These are phyloP conservation scores for Leccinum subfulvum DNA, from an alignment of 1,284 basidiomycete species.

Conservation along the genomic window DNA sequence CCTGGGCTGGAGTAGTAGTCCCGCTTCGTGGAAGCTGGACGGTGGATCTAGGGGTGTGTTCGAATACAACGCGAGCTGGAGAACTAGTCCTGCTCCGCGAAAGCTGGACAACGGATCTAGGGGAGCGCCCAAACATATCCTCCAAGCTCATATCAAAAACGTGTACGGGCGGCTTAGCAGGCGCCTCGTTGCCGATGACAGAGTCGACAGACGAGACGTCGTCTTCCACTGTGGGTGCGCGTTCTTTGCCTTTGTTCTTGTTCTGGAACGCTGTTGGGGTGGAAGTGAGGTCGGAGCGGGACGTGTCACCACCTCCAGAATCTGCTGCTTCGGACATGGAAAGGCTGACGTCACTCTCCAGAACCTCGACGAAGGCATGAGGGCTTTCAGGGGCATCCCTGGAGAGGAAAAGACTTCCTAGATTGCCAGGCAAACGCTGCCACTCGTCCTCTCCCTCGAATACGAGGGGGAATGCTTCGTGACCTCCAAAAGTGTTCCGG, in stretches of 20 bases:
- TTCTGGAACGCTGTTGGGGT: conserved; percentile 17
- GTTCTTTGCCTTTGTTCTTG: conserved; percentile 56
- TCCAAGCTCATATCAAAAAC: conserved; percentile 44
- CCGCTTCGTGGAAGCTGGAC: conserved; percentile 17
- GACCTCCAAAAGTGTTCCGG: conserved; percentile 57
- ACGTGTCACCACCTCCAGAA: conserved; percentile 11
- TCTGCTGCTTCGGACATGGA: conserved; percentile 25
- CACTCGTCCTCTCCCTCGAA: conserved; percentile 68
- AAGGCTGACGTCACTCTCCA: conserved; percentile 47
- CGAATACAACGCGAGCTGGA: background rate
- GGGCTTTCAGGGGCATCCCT: conserved; percentile 38
- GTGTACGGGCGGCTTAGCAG: conserved; percentile 61
- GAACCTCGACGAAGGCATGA: conserved; percentile 64
- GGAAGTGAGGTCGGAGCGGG: conserved; percentile 27
- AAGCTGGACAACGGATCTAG: conserved; percentile 11
- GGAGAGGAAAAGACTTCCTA: conserved; percentile 37
- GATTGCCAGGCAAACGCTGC: conserved; percentile 47
- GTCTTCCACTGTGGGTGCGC: conserved; percentile 36
- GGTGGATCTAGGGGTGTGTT: background rate
- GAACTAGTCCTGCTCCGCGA: background rate
- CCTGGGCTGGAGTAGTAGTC: conserved; percentile 33
- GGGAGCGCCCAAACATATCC: conserved; percentile 32
- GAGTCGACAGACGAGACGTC: conserved; percentile 58
- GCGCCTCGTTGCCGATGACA: conserved; percentile 48
- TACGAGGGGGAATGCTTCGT: conserved; percentile 37